These are phyloP conservation scores for Amauroascus niger DNA, from an alignment of 2,329 filamentous ascomycete genomes.

Conservation along the genomic window DNA sequence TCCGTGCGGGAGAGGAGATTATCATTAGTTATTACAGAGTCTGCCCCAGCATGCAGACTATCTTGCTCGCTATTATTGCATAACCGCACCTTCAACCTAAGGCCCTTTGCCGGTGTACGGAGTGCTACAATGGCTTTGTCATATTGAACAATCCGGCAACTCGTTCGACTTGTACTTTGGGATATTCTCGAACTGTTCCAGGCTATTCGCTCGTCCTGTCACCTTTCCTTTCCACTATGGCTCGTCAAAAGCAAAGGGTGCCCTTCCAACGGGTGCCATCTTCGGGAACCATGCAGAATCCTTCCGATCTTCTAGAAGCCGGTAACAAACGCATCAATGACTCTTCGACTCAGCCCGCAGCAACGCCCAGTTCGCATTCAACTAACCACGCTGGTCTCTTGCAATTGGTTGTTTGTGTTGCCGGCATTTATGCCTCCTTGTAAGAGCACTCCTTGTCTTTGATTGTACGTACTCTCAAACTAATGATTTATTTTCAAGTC, in stretches of 20 bases:
- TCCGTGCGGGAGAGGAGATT: no score
- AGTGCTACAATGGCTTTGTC: neutral
- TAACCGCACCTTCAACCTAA: neutral
- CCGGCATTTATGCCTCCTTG: conserved; percentile 95
- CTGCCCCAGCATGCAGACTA: neutral
- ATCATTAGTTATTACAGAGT: no score
- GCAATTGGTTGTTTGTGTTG: conserved; percentile 77
- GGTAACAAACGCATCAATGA: conserved; percentile 27
- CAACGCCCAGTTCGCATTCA: conserved; percentile 18
- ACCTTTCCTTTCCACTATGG: conserved; percentile 44
- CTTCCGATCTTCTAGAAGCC: conserved; percentile 26
- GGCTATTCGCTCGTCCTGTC: neutral
- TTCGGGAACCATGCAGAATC: conserved; percentile 50
- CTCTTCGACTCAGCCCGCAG: conserved; percentile 18
- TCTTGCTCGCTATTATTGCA: neutral
- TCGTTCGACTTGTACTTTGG: neutral
- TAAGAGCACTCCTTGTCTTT: conserved; percentile 37
- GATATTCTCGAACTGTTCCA: neutral
- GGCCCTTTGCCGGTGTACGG: neutral
- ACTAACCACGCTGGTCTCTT: conserved; percentile 49
- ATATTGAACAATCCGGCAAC: neutral
- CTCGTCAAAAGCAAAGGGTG: conserved; percentile 58
- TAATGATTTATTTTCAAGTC: conserved; percentile 39
- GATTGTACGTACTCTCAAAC: neutral
- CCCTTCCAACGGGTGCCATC: conserved; percentile 58